Conservation (phyloP, 352 stramenopile genomes). For the Globisporangium cylindrosporum region DNA sequence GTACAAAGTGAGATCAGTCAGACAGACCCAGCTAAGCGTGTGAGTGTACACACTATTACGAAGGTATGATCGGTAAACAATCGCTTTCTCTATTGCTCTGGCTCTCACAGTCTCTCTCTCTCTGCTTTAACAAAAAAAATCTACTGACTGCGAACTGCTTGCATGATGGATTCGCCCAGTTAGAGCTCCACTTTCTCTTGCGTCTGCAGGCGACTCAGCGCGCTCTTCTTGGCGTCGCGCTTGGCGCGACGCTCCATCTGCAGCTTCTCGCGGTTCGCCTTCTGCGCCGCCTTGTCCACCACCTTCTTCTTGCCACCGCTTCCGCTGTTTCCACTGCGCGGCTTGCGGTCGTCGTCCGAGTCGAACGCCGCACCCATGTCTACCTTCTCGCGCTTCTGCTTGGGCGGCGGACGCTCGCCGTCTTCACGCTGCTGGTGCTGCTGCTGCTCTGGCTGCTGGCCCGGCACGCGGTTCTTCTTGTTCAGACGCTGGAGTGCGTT, state of each 20-base stretch:
- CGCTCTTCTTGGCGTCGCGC: slow-evolving; percentile 57
- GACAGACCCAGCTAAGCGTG: background rate
- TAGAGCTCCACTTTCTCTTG: slow-evolving; percentile 49
- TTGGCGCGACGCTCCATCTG: slow-evolving; percentile 49
- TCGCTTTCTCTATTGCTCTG: background rate
- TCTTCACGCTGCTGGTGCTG: slow-evolving; percentile 10
- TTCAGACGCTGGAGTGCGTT: slow-evolving; percentile 18
- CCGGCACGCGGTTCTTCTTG: slow-evolving; percentile 13
- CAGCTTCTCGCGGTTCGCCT: slow-evolving; percentile 57
- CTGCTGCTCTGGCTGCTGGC: background rate
- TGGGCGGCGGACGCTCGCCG: background rate
- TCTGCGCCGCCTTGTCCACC: slow-evolving; percentile 54
- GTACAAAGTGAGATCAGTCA: background rate
- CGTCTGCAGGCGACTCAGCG: slow-evolving; percentile 42
- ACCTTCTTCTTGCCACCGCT: slow-evolving; percentile 25
- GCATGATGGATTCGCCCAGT: background rate
- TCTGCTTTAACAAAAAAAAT: background rate
- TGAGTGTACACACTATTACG: background rate
- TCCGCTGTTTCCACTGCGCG: slow-evolving; percentile 5
- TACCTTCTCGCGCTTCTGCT: slow-evolving; percentile 37
- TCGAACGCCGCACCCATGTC: slow-evolving; percentile 81
- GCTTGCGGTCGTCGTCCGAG: slow-evolving; percentile 40
- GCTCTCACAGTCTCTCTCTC: background rate
- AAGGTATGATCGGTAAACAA: background rate
- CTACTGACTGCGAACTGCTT: no score